phyloP scores from a whole-genome alignment of 2,329 filamentous ascomycete species.

The Incumbomyces lentus region DNA sequence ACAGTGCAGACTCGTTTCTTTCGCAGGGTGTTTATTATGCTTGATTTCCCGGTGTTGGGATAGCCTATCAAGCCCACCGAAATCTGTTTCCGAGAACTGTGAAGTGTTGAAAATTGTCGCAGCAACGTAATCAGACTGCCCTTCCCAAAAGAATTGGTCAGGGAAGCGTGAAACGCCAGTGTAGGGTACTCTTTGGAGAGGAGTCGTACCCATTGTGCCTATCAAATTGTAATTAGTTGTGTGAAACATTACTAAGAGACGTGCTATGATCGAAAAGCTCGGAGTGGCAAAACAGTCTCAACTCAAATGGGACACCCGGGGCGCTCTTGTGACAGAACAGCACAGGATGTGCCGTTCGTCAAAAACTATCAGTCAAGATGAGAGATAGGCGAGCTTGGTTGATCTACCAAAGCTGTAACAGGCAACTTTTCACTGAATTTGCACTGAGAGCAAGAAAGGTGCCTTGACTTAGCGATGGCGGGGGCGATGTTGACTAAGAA shows the following conservation, averaged over 20 bases:
- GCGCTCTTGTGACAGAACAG: conserved; percentile 59
- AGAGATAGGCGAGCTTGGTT: conserved; percentile 55
- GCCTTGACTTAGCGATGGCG: conserved; percentile 78
- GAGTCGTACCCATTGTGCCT: conserved; percentile 87
- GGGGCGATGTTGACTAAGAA: conserved; percentile 15
- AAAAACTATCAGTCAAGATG: conserved; percentile 10
- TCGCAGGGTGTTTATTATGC: conserved; percentile 89
- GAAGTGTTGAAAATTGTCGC: conserved; percentile 82
- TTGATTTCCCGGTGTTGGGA: conserved; percentile 91
- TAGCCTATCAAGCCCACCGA: conserved; percentile 82
- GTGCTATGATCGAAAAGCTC: conserved; percentile 53
- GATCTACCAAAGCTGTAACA: conserved; percentile 99
- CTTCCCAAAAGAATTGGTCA: conserved; percentile 95
- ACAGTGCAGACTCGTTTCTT: conserved; percentile 92
- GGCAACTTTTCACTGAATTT: conserved; percentile 64
- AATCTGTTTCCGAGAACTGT: conserved; percentile 86
- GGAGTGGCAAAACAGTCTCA: conserved; percentile 66
- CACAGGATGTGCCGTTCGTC: conserved; percentile 58
- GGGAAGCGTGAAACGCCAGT: conserved; percentile 84
- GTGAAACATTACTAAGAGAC: conserved; percentile 99
- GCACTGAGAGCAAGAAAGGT: conserved; percentile 52
- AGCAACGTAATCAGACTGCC: conserved; percentile 86
- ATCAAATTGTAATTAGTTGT: conserved; percentile 46
- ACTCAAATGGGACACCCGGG: conserved; percentile 88
- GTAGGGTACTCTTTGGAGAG: conserved; percentile 89